These are phyloP conservation scores for Didymella pinodella DNA, from an alignment of 2,329 filamentous ascomycete genomes.

Conservation along the genomic window DNA sequence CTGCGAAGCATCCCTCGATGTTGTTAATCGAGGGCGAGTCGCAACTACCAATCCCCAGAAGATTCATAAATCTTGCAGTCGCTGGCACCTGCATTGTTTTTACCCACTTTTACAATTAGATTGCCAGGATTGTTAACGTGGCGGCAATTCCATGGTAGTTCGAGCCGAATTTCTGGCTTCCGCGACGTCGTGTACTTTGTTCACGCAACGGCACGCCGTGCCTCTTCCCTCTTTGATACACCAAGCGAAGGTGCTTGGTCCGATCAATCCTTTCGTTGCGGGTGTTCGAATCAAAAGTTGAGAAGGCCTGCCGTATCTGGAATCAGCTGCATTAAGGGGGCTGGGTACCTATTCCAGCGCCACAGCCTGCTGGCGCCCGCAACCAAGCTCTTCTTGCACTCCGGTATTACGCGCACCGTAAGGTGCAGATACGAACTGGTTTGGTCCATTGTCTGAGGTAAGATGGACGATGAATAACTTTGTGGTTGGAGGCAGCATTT, in stretches of 20 bases:
- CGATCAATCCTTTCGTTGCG: background rate
- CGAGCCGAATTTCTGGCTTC: background rate
- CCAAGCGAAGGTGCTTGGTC: background rate
- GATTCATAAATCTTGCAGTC: background rate
- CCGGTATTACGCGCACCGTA: background rate
- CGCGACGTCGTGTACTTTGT: background rate
- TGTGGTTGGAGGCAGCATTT: background rate
- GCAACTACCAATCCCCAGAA: background rate
- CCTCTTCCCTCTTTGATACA: background rate
- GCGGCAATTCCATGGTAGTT: background rate
- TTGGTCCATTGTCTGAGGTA: background rate
- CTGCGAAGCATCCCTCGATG: background rate
- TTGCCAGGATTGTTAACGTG: background rate
- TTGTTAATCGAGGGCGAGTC: background rate
- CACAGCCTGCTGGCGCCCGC: background rate
- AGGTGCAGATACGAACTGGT: background rate
- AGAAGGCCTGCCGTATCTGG: background rate
- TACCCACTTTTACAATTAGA: background rate
- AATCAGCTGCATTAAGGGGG: background rate
- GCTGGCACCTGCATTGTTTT: background rate
- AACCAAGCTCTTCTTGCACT: background rate
- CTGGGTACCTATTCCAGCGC: background rate
- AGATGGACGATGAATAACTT: no score
- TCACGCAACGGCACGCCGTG: background rate
- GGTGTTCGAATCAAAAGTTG: background rate